Evolutionary conservation across 805 yeast species (phyloP).

Genomic region (Candida krabiensis): DNA sequence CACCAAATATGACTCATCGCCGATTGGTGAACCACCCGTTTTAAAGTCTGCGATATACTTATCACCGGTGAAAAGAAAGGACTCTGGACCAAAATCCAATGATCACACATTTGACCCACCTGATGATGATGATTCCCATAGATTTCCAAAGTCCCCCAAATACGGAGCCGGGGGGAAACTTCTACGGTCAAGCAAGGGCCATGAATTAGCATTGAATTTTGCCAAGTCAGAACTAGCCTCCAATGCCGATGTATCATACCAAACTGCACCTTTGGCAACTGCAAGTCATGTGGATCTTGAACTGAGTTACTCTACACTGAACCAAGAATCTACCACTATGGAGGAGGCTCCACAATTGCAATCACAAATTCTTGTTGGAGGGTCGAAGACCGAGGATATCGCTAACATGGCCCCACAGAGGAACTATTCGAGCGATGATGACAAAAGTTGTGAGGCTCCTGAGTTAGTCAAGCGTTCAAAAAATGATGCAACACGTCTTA

Average conservation of each 20-base stretch:
- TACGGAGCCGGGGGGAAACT: slow-evolving; percentile 40
- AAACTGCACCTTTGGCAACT: slow-evolving; percentile 16
- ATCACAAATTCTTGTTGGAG: slow-evolving; percentile 11
- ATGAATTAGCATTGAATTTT: slow-evolving; percentile 27
- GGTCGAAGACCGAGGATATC: not conserved
- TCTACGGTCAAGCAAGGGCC: slow-evolving; percentile 29
- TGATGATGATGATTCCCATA: slow-evolving; percentile 12
- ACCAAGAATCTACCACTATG: slow-evolving; percentile 20
- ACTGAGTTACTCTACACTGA: slow-evolving; percentile 11
- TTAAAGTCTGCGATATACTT: slow-evolving; percentile 25
- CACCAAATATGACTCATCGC: slow-evolving; percentile 34
- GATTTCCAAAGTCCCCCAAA: slow-evolving; percentile 50
- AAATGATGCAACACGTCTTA: too few relatives aligned
- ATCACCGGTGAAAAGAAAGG: slow-evolving; percentile 17
- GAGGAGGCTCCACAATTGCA: slow-evolving; percentile 19
- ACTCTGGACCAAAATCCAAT: slow-evolving; percentile 5
- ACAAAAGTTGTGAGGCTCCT: not conserved
- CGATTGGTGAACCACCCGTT: slow-evolving; percentile 33
- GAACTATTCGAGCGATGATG: not conserved
- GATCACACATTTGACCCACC: slow-evolving; percentile 1
- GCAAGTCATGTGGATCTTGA: slow-evolving; percentile 6
- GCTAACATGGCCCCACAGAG: not conserved
- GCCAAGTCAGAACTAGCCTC: slow-evolving; percentile 25
- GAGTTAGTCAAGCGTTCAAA: too few relatives aligned
- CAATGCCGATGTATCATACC: slow-evolving; percentile 26